phyloP scores from a whole-genome alignment of 208 protist genomes.

The Wallacemonas collosoma region DNA sequence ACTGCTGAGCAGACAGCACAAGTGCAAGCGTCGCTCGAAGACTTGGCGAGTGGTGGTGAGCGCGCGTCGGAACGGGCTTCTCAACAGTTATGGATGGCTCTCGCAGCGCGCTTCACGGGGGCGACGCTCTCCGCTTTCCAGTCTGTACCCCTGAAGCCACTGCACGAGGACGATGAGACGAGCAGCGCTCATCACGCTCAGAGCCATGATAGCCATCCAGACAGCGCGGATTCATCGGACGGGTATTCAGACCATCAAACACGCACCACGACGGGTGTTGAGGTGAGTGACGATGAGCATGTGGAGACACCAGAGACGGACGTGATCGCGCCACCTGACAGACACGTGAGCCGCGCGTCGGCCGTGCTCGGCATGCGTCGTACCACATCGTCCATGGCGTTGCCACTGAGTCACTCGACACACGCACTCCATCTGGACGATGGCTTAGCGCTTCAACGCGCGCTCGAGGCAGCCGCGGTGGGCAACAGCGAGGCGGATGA shows the following conservation, averaged over 20 bases:
- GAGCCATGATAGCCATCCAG: too few species aligned
- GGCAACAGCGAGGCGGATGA: neutral
- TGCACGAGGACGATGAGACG: too few species aligned
- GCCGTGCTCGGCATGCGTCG: neutral
- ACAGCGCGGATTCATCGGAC: too few species aligned
- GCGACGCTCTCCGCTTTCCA: slow-evolving; percentile 17
- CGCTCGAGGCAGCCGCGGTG: neutral
- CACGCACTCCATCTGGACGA: neutral
- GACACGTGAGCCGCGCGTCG: too few species aligned
- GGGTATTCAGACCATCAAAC: too few species aligned
- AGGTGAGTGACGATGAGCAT: too few species aligned
- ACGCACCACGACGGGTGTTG: too few species aligned
- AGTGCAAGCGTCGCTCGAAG: neutral
- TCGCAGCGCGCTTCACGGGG: neutral
- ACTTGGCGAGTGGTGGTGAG: slow-evolving; percentile 10
- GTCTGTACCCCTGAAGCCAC: too few species aligned
- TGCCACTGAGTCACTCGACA: neutral
- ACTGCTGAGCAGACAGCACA: too few species aligned
- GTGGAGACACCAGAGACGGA: too few species aligned
- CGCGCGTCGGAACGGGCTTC: neutral
- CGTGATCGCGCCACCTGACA: too few species aligned
- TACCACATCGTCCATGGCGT: neutral
- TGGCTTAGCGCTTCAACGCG: neutral
- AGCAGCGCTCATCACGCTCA: too few species aligned
- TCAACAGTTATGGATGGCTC: neutral